These are phyloP conservation scores for Hanseniaspora sp. DNA, from an alignment of 1,139 yeast species.

Conservation along the genomic window DNA sequence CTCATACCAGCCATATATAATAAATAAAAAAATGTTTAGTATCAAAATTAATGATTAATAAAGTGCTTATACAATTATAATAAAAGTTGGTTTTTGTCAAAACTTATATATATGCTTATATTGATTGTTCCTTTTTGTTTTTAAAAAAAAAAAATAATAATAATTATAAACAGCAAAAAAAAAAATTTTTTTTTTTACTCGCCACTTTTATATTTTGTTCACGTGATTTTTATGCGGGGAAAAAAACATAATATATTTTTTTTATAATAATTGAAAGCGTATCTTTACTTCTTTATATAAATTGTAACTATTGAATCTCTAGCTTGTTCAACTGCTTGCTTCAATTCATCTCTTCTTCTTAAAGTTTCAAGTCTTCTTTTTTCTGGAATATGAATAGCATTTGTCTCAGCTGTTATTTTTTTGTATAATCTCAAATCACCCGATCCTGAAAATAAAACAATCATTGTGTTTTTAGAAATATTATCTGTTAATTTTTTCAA, in stretches of 20 bases:
- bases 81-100: no score
- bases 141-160: no score
- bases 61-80: no score
- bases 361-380: slow-evolving; percentile 33
- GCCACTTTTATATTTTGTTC: no score
- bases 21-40: background rate
- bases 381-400: slow-evolving; percentile 29
- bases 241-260: background rate
- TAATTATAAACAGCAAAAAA: no score
- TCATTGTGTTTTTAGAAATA: slow-evolving; percentile 48
- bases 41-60: no score
- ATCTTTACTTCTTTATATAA: slow-evolving; percentile 31
- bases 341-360: slow-evolving; percentile 35
- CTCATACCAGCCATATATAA: background rate
- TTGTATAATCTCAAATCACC: slow-evolving; percentile 45
- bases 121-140: no score
- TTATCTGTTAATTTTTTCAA: slow-evolving; percentile 40
- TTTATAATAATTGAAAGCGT: background rate
- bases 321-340: slow-evolving; percentile 39
- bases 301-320: slow-evolving; percentile 48
- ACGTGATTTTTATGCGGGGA: no score
- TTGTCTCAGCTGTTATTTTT: slow-evolving; percentile 37
- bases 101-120: no score
- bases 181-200: no score
- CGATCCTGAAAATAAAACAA: slow-evolving; percentile 52